Conservation (phyloP, 441 rosid species). For the Populus trichocarpa region DNA sequence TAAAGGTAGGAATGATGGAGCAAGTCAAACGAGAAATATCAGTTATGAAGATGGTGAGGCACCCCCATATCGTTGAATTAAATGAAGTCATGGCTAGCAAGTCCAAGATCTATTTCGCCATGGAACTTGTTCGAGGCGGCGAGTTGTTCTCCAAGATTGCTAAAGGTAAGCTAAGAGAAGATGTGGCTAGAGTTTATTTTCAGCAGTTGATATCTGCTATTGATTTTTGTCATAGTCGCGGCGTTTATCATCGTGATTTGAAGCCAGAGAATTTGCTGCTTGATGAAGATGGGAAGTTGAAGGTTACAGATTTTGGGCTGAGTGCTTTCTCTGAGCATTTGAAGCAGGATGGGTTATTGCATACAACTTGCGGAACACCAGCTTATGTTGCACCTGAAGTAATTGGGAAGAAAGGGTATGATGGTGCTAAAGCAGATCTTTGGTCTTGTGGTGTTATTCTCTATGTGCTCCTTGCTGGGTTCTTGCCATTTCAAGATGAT, state of each 20-base stretch:
- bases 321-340: slow-evolving; percentile 73
- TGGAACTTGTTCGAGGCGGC: slow-evolving; percentile 88
- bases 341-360: slow-evolving; percentile 69
- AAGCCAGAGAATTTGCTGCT: slow-evolving; percentile 85
- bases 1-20: slow-evolving; percentile 81
- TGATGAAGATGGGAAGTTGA: slow-evolving; percentile 68
- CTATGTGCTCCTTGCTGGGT: slow-evolving; percentile 80
- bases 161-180: slow-evolving; percentile 67
- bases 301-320: slow-evolving; percentile 76
- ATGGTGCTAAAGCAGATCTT: slow-evolving; percentile 71
- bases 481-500: slow-evolving; percentile 77
- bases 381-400: slow-evolving; percentile 85
- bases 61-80: slow-evolving; percentile 74
- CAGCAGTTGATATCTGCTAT: slow-evolving; percentile 76
- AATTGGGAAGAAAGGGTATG: slow-evolving; percentile 63
- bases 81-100: slow-evolving; percentile 93
- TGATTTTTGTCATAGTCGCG: slow-evolving; percentile 89
- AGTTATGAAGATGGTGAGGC: slow-evolving; percentile 88
- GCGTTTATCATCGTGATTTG: slow-evolving; percentile 79
- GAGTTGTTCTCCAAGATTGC: slow-evolving; percentile 69
- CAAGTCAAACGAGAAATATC: slow-evolving; percentile 86
- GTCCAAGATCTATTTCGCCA: slow-evolving; percentile 83
- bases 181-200: slow-evolving; percentile 62
- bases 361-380: slow-evolving; percentile 86
- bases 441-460: slow-evolving; percentile 94